A percentile compares a stretch with the other conserved stretches of the same genome.
Conservation (phyloP, 306 rosid species). For the Ceratonia siliqua region DNA sequence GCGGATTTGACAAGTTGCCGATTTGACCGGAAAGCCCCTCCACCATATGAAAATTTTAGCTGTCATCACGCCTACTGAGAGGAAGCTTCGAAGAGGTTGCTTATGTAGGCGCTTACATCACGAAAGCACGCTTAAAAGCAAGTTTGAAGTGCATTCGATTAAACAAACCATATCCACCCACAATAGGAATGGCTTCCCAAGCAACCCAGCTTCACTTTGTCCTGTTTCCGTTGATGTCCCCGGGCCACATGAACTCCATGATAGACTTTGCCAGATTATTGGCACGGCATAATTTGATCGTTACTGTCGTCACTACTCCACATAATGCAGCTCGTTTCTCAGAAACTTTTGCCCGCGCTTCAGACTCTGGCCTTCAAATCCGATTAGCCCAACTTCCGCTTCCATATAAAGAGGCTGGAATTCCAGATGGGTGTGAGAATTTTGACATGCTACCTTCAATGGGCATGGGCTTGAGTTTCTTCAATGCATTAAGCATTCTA, state of each 20-base stretch:
- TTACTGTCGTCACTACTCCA: slow-evolving; percentile 45
- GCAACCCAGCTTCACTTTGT: slow-evolving; percentile 48
- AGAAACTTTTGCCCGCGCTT: slow-evolving; percentile 20
- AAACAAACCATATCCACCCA: neutral
- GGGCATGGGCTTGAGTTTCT: slow-evolving; percentile 31
- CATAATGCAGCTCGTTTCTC: slow-evolving; percentile 47
- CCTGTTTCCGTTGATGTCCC: slow-evolving; percentile 41
- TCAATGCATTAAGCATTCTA: slow-evolving; percentile 30
- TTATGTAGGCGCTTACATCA: neutral
- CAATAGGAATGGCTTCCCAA: slow-evolving; percentile 31
- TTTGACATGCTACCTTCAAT: slow-evolving; percentile 59
- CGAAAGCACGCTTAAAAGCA: neutral
- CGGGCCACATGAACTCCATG: slow-evolving; percentile 55
- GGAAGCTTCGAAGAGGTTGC: neutral
- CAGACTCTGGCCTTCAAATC: slow-evolving; percentile 14
- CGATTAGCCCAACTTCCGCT: slow-evolving; percentile 32
- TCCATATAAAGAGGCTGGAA: slow-evolving; percentile 44
- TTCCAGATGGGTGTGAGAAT: slow-evolving; percentile 69
- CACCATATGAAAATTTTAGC: too few species aligned
- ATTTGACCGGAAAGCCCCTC: too few species aligned
- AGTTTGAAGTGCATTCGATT: neutral
- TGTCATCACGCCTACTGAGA: too few species aligned
- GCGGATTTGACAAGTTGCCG: too few species aligned
- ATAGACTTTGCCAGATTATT: slow-evolving; percentile 46
- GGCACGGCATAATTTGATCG: slow-evolving; percentile 31